phyloP scores from a whole-genome alignment of 2,329 filamentous ascomycete species.

The Gnomoniopsis smithogilvyi region DNA sequence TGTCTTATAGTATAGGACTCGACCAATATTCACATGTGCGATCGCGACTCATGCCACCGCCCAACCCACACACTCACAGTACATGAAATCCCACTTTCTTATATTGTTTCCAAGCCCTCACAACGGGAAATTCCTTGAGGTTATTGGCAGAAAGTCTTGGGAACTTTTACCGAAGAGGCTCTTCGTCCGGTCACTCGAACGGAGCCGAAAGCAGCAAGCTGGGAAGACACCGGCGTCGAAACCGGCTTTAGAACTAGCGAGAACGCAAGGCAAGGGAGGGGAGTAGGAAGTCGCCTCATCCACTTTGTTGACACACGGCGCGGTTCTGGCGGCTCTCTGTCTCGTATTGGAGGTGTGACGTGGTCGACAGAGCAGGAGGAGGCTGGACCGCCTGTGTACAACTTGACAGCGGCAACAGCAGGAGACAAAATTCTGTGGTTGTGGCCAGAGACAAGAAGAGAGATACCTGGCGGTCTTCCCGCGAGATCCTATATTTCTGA shows the following conservation, averaged over 20 bases:
- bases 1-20: not conserved
- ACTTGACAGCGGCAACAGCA: not conserved
- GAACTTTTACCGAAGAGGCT: not conserved
- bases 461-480: not conserved
- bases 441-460: not conserved
- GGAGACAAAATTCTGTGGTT: not conserved
- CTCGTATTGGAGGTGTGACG: not conserved
- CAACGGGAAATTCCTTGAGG: not conserved
- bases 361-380: not conserved
- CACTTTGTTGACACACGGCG: not conserved
- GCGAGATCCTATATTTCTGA: not conserved
- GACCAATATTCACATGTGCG: not conserved
- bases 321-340: slow-evolving; percentile 2
- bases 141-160: not conserved
- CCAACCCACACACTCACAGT: not conserved
- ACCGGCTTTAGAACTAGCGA: not conserved
- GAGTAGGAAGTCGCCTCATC: not conserved
- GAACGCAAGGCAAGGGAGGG: not conserved
- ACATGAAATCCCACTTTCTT: slow-evolving; percentile 7
- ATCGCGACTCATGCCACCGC: slow-evolving; percentile 10
- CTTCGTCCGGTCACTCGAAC: not conserved
- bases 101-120: not conserved
- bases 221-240: not conserved
- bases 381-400: not conserved
- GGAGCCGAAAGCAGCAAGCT: not conserved